A percentile compares a stretch with the other conserved stretches of the same genome.
Conservation (phyloP, 1,284 basidiomycete species). For the Ceratobasidium theobromae region DNA sequence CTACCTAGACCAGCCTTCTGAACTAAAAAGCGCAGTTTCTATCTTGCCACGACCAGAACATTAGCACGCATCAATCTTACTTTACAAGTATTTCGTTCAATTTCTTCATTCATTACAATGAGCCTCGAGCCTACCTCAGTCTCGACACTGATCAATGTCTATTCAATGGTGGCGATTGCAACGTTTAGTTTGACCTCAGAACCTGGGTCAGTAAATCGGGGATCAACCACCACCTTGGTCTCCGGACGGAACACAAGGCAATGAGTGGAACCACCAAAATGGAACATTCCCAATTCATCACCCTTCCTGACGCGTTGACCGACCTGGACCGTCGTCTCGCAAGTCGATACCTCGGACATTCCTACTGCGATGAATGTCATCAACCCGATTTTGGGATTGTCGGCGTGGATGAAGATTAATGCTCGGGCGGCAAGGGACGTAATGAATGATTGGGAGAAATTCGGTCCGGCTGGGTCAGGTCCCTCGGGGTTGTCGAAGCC, state of each 20-base stretch:
- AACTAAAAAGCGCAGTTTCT: too few species aligned
- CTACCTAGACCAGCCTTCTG: too few species aligned
- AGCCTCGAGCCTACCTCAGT: too few species aligned
- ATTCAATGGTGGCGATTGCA: constrained; percentile 1
- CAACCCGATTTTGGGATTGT: constrained; percentile 53
- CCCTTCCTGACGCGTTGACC: constrained; percentile 37
- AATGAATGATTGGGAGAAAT: constrained; percentile 45
- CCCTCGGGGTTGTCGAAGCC: constrained; percentile 36
- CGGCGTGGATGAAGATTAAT: constrained; percentile 56
- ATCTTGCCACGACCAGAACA: too few species aligned
- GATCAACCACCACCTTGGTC: constrained; percentile 15
- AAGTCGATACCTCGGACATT: constrained; percentile 61
- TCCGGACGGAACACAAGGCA: constrained; percentile 25
- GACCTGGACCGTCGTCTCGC: constrained; percentile 45
- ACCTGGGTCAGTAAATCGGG: not conserved
- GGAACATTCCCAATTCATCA: constrained; percentile 30
- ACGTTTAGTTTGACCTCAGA: not conserved
- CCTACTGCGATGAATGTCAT: constrained; percentile 56
- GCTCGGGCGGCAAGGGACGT: constrained; percentile 49
- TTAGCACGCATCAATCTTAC: too few species aligned
- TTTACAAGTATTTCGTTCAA: too few species aligned
- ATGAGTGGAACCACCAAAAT: constrained; percentile 32
- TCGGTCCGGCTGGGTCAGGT: constrained; percentile 42
- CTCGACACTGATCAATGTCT: too few species aligned
- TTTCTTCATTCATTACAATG: too few species aligned